Evolutionary conservation across 164 flowering plant genomes (phyloP).

Genomic region (Dillenia suffruticosa): DNA sequence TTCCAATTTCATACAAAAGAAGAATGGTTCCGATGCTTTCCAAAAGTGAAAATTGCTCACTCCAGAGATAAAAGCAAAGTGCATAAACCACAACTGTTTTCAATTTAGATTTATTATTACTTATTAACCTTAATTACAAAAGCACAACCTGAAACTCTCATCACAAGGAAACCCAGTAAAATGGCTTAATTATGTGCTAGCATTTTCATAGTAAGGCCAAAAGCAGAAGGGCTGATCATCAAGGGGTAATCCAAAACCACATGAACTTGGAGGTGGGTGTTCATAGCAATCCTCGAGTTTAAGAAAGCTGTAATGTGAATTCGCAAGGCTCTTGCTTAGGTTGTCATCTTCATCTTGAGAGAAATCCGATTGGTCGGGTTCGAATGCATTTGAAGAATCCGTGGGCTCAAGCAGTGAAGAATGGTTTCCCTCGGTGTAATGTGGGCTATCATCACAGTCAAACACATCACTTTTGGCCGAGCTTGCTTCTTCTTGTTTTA

Average conservation of each 20-base stretch:
- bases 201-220: constrained; percentile 33
- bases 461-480: constrained; percentile 54
- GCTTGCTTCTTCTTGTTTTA: constrained; percentile 46
- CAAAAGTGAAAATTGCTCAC: no score
- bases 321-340: constrained; percentile 29
- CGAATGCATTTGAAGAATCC: constrained; percentile 44
- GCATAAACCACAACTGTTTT: no score
- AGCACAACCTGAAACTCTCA: no score
- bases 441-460: constrained; percentile 59
- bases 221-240: constrained; percentile 69
- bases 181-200: no score
- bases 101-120: no score
- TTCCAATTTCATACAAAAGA: no score
- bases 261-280: constrained; percentile 35
- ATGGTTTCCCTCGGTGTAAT: constrained; percentile 36
- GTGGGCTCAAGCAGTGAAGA: constrained; percentile 40
- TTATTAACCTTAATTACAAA: no score
- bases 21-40: no score
- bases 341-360: constrained; percentile 58
- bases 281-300: constrained; percentile 42
- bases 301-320: constrained; percentile 33
- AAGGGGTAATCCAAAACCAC: constrained; percentile 38
- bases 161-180: no score
- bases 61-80: no score
- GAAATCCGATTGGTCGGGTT: constrained; percentile 45